Percentiles rank a stretch among this genome's conserved stretches.
These are phyloP conservation scores for Acidomyces sp. DNA, from an alignment of 495 filamentous ascomycete genomes.

Conservation along the genomic window DNA sequence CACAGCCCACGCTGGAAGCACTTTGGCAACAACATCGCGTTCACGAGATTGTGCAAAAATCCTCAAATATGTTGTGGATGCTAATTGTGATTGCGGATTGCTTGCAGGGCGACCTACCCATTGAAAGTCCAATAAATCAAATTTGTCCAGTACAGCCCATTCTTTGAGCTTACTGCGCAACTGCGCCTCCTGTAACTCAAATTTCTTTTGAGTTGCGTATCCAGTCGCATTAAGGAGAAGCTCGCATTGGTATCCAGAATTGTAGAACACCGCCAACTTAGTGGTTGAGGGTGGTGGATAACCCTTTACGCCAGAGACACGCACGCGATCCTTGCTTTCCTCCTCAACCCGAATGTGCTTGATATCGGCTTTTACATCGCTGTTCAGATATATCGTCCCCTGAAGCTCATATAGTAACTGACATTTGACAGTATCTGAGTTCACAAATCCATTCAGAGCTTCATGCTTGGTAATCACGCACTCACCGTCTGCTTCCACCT, in stretches of 20 bases:
- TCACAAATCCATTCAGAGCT: slow-evolving; percentile 26
- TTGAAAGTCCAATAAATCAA: slow-evolving; percentile 20
- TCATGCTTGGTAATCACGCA: slow-evolving; percentile 32
- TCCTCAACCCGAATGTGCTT: slow-evolving; percentile 34
- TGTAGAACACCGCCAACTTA: slow-evolving; percentile 39
- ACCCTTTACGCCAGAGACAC: slow-evolving; percentile 33
- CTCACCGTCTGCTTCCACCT: slow-evolving; percentile 37
- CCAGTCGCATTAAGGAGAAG: slow-evolving; percentile 32
- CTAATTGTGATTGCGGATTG: slow-evolving; percentile 16
- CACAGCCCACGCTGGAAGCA: slow-evolving; percentile 9
- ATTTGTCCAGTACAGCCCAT: slow-evolving; percentile 12
- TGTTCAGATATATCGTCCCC: slow-evolving; percentile 44
- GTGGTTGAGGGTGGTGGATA: slow-evolving; percentile 41
- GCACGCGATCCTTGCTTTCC: slow-evolving; percentile 26
- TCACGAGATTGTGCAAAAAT: slow-evolving; percentile 21
- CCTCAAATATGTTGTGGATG: slow-evolving; percentile 20
- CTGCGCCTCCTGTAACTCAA: slow-evolving; percentile 32
- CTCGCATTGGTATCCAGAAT: slow-evolving; percentile 36
- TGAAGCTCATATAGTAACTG: slow-evolving; percentile 51
- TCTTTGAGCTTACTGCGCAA: slow-evolving; percentile 14
- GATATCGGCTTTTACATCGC: slow-evolving; percentile 42
- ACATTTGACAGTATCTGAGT: slow-evolving; percentile 40
- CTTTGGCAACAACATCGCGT: slow-evolving; percentile 6
- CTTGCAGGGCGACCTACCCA: slow-evolving; percentile 14
- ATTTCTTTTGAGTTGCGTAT: slow-evolving; percentile 35